Evolutionary conservation across 2,329 filamentous ascomycete species (phyloP).

Genomic region (Penicillium vulpinum): DNA sequence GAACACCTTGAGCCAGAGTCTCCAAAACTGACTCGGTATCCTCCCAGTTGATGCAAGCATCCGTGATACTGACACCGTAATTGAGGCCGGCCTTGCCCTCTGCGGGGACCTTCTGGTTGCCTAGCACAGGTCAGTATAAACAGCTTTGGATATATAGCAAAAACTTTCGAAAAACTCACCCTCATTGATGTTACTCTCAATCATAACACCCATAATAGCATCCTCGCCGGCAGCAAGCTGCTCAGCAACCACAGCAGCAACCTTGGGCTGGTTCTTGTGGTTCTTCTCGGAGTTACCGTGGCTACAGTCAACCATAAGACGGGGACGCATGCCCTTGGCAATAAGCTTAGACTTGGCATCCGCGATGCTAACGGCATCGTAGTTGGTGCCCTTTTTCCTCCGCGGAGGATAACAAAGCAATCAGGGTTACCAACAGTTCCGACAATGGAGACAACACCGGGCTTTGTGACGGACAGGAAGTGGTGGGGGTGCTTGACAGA

Average conservation of each 20-base stretch:
- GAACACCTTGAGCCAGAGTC: slow-evolving; percentile 75
- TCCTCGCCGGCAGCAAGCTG: slow-evolving; percentile 84
- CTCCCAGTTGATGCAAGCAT: slow-evolving; percentile 94
- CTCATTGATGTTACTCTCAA: slow-evolving; percentile 96
- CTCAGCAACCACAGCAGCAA: slow-evolving; percentile 75
- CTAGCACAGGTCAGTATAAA: slow-evolving; percentile 27
- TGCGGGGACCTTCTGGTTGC: slow-evolving; percentile 85
- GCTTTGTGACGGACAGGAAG: slow-evolving; percentile 97
- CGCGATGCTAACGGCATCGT: slow-evolving; percentile 78
- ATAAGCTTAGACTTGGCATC: slow-evolving; percentile 77
- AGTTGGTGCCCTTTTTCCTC: slow-evolving; percentile 95
- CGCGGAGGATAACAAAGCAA: slow-evolving; percentile 93
- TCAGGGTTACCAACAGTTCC: slow-evolving; percentile 94
- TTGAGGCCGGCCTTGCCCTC: slow-evolving; percentile 83
- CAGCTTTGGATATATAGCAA: neutral
- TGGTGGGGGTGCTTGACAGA: slow-evolving; percentile 90
- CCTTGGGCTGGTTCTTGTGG: slow-evolving; percentile 96
- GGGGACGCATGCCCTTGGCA: slow-evolving; percentile 70
- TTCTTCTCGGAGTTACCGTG: slow-evolving; percentile 96
- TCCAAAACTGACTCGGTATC: slow-evolving; percentile 80
- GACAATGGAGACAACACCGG: slow-evolving; percentile 90
- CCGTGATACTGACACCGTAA: slow-evolving; percentile 95
- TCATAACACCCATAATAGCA: slow-evolving; percentile 96
- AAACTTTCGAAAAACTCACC: slow-evolving; percentile 53
- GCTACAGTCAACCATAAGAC: slow-evolving; percentile 97